Percentiles rank a stretch among this genome's conserved stretches.
phyloP scores from a whole-genome alignment of 164 flowering plant species.

The Tetracentron sinense region DNA sequence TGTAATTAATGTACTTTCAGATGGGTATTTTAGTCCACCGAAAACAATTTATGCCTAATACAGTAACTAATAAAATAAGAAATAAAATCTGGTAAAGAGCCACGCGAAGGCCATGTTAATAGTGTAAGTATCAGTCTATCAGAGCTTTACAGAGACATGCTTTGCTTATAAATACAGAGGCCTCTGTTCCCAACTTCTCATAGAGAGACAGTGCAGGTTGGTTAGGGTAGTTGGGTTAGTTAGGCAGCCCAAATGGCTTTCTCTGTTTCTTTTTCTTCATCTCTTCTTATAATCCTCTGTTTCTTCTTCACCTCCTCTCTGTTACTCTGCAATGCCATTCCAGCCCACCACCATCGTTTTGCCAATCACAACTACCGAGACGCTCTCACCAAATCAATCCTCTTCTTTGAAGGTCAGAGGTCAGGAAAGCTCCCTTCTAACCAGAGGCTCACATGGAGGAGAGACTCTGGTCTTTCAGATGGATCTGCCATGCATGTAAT shows the following conservation, averaged over 20 bases:
- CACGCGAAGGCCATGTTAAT: no score
- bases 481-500: constrained; percentile 62
- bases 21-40: no score
- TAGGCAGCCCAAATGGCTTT: constrained; percentile 30
- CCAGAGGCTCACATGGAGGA: constrained; percentile 80
- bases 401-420: constrained; percentile 85
- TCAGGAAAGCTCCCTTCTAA: constrained; percentile 77
- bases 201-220: no score
- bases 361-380: constrained; percentile 80
- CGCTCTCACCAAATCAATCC: constrained; percentile 81
- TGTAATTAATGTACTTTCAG: no score
- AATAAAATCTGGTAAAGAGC: no score
- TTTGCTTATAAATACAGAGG: constrained; percentile 40
- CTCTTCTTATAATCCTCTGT: constrained; percentile 18
- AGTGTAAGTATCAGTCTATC: no score
- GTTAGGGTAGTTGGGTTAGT: constrained; percentile 11
- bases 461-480: constrained; percentile 79
- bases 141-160: no score
- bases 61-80: no score
- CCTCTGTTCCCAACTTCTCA: background rate
- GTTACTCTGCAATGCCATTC: constrained; percentile 33
- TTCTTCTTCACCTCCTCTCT: constrained; percentile 22
- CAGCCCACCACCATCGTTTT: constrained; percentile 31
- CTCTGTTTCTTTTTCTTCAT: constrained; percentile 13
- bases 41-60: no score